Evolutionary conservation across 306 rosid species (phyloP).

Genomic region (Gillenia trifoliata): DNA sequence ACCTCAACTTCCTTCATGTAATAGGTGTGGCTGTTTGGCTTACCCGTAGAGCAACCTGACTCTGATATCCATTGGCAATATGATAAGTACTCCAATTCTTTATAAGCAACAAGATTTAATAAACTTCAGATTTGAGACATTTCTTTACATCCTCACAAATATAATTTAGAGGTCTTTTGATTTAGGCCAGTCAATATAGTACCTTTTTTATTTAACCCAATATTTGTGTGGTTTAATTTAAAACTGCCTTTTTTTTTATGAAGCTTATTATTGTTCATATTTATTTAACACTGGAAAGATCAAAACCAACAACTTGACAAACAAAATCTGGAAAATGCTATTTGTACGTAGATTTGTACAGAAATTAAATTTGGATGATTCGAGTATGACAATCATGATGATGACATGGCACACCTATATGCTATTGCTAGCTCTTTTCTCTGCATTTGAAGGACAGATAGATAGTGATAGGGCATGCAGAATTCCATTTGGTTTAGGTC

Average conservation of each 20-base stretch:
- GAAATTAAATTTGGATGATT: not conserved
- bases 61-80: too few species aligned
- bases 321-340: not conserved
- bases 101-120: not conserved
- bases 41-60: not conserved
- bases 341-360: not conserved
- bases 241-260: not conserved
- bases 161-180: too few species aligned
- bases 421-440: not conserved
- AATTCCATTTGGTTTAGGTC: not conserved
- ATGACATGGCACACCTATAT: not conserved
- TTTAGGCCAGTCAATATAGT: too few species aligned
- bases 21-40: too few species aligned
- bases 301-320: not conserved
- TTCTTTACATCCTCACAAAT: too few species aligned
- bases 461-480: not conserved
- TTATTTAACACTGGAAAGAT: not conserved
- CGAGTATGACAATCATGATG: not conserved
- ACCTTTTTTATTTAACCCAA: too few species aligned
- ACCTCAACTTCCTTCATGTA: too few species aligned
- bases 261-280: not conserved
- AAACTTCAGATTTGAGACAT: not conserved
- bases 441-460: not conserved
- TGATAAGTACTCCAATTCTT: not conserved
- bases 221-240: too few species aligned